A percentile compares a stretch with the other conserved stretches of the same genome.
These are phyloP conservation scores for Fonsecaea nubica DNA, from an alignment of 2,329 filamentous ascomycete species.

Conservation along the genomic window DNA sequence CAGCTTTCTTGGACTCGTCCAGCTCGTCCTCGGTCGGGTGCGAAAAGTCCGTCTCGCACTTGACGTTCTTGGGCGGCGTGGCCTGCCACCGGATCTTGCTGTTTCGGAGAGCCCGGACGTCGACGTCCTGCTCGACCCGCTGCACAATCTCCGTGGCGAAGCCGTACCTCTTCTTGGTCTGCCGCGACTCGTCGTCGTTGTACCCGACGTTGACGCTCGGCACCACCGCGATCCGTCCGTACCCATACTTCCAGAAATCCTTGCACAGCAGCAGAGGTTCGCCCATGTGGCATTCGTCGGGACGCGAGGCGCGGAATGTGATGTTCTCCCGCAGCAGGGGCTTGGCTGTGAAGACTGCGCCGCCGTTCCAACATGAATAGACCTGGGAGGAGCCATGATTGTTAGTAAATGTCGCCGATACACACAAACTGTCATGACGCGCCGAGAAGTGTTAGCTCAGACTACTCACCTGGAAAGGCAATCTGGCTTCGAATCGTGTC, in stretches of 20 bases:
- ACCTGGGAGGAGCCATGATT: constrained; percentile 44
- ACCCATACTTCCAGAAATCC: constrained; percentile 61
- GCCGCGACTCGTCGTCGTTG: constrained; percentile 52
- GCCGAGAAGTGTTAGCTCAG: not conserved
- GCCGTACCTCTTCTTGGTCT: constrained; percentile 60
- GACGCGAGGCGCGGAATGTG: constrained; percentile 53
- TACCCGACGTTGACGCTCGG: constrained; percentile 65
- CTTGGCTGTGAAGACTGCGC: constrained; percentile 55
- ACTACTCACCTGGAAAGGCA: constrained; percentile 57
- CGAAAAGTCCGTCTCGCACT: constrained; percentile 32
- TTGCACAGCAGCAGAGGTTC: constrained; percentile 65
- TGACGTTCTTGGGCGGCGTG: constrained; percentile 36
- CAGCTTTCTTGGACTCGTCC: constrained; percentile 16
- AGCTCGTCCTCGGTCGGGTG: constrained; percentile 20
- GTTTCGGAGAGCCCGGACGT: not conserved
- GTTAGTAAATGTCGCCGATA: not conserved
- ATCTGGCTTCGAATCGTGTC: constrained; percentile 44
- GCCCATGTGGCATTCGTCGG: constrained; percentile 59
- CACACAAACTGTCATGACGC: not conserved
- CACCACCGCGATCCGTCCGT: constrained; percentile 62
- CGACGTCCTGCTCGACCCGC: constrained; percentile 26
- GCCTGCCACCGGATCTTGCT: constrained; percentile 37
- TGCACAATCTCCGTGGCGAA: constrained; percentile 46
- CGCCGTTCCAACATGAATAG: constrained; percentile 68
- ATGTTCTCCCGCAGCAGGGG: constrained; percentile 56